A percentile compares a stretch with the other conserved stretches of the same genome.
Conservation (phyloP, 768 basidiomycete species). For the Hygrophorus pudorinus region DNA sequence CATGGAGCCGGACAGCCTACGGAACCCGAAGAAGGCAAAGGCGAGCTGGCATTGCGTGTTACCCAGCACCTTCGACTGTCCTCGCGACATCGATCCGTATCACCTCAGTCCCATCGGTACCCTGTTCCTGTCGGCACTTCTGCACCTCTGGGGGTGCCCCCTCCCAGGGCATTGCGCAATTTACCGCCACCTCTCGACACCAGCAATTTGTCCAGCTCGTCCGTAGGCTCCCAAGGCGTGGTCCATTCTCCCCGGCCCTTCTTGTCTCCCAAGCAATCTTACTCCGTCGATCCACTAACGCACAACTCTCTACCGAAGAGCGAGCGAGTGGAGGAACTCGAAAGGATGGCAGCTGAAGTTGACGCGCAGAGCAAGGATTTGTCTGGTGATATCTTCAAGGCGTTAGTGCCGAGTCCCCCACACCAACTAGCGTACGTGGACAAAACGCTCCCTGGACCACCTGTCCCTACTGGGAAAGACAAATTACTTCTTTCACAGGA, state of each 20-base stretch:
- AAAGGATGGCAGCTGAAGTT: slow-evolving; percentile 62
- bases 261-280: slow-evolving; percentile 55
- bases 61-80: slow-evolving; percentile 48
- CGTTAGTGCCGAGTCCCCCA: not conserved
- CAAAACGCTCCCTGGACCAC: slow-evolving; percentile 55
- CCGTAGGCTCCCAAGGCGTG: slow-evolving; percentile 20
- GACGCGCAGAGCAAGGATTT: slow-evolving; percentile 25
- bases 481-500: slow-evolving; percentile 7
- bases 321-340: slow-evolving; percentile 57
- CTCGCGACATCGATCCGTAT: slow-evolving; percentile 51
- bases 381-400: slow-evolving; percentile 28
- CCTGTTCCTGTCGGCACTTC: slow-evolving; percentile 23
- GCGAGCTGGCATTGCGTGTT: slow-evolving; percentile 47
- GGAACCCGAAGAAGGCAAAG: slow-evolving; percentile 49
- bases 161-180: slow-evolving; percentile 1
- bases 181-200: slow-evolving; percentile 5
- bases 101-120: slow-evolving; percentile 49
- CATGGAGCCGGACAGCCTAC: slow-evolving; percentile 11
- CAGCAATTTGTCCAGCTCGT: slow-evolving; percentile 14
- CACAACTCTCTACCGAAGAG: slow-evolving; percentile 33
- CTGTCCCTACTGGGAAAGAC: slow-evolving; percentile 37
- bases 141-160: slow-evolving; percentile 8
- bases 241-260: slow-evolving; percentile 61
- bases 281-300: slow-evolving; percentile 29
- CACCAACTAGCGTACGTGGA: slow-evolving; percentile 19